phyloP scores from a whole-genome alignment of 192 early-diverging fungal species.

The Oehlia diaphana region DNA sequence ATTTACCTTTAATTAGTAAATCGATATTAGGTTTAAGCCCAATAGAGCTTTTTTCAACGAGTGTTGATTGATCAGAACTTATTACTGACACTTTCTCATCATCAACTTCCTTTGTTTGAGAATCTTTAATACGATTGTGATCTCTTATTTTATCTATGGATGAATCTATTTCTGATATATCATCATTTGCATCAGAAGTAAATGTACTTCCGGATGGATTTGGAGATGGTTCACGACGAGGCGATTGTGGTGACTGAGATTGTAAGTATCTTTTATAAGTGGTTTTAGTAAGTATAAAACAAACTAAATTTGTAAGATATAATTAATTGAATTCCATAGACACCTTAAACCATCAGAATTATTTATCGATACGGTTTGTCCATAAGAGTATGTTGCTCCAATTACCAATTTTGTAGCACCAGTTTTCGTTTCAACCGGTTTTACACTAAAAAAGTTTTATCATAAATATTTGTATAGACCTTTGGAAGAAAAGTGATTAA shows the following conservation, averaged over 20 bases:
- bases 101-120: not conserved
- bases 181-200: slow-evolving; percentile 44
- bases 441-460: slow-evolving; percentile 39
- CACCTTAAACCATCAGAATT: slow-evolving; percentile 36
- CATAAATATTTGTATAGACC: not conserved
- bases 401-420: slow-evolving; percentile 43
- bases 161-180: slow-evolving; percentile 31
- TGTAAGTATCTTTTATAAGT: not conserved
- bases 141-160: slow-evolving; percentile 5
- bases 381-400: slow-evolving; percentile 52
- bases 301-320: not conserved
- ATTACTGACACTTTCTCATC: not conserved
- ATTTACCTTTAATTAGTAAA: not conserved
- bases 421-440: slow-evolving; percentile 44
- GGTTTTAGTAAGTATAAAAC: not conserved
- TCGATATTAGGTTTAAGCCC: not conserved
- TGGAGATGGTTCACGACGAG: slow-evolving; percentile 10
- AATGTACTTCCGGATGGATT: slow-evolving; percentile 32
- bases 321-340: not conserved
- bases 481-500: too few relatives aligned
- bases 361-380: slow-evolving; percentile 31
- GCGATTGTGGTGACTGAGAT: not conserved
- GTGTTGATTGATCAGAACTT: not conserved
- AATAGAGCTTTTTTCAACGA: not conserved
- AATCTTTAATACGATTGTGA: not conserved